Percentiles rank a stretch among this genome's conserved stretches.
phyloP scores from a whole-genome alignment of 495 filamentous ascomycete species.

The Cairneyella variabilis region DNA sequence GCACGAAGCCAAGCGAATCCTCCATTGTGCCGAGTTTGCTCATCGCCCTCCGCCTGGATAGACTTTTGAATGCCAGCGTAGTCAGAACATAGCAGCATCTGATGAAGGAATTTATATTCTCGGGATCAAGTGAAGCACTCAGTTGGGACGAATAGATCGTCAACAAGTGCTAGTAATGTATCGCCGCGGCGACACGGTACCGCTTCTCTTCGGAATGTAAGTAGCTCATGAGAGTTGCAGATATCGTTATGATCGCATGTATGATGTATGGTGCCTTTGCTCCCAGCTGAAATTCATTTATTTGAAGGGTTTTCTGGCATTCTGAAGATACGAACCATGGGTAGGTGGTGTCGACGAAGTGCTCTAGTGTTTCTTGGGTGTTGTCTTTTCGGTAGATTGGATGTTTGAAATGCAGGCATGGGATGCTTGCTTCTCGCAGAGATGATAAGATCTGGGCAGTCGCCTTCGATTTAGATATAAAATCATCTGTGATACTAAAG shows the following conservation, averaged over 20 bases:
- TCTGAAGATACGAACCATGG: background rate
- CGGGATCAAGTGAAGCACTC: background rate
- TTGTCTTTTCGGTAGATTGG: too few relatives aligned
- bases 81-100: background rate
- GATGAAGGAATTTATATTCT: background rate
- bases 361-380: background rate
- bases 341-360: background rate
- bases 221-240: background rate
- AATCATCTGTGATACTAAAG: too few relatives aligned
- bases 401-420: too few relatives aligned
- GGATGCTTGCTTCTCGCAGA: too few relatives aligned
- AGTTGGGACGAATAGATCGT: background rate
- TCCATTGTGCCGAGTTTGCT: background rate
- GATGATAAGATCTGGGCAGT: too few relatives aligned
- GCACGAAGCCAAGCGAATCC: slow-evolving; percentile 1
- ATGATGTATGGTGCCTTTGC: background rate
- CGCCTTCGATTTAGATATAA: too few relatives aligned
- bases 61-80: slow-evolving; percentile 2
- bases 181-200: background rate
- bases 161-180: background rate
- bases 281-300: background rate
- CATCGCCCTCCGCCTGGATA: background rate
- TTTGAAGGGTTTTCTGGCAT: background rate
- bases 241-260: slow-evolving; percentile 1
- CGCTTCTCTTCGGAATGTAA: background rate